Percentiles rank a stretch among this genome's conserved stretches.
Evolutionary conservation across 1,139 yeast genomes (phyloP).

Genomic region (Pneumocystis canis): DNA sequence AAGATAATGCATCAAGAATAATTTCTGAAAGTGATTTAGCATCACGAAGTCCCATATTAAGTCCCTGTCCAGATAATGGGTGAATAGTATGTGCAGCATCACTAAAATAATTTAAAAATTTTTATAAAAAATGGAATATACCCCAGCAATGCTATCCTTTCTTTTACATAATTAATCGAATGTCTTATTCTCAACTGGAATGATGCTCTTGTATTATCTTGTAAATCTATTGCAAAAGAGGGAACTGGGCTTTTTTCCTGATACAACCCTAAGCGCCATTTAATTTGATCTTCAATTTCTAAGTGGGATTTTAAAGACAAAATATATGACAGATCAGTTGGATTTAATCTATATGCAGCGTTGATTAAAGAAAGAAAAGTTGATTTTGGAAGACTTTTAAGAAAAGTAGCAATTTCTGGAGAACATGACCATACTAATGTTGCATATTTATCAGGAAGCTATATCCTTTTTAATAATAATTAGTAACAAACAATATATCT

Average conservation of each 20-base stretch:
- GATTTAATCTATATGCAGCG: constrained; percentile 69
- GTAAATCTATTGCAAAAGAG: constrained; percentile 42
- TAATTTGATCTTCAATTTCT: constrained; percentile 47
- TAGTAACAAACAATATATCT: not conserved
- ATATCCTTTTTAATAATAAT: constrained; percentile 34
- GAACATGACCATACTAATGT: constrained; percentile 89
- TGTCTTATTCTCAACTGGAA: constrained; percentile 84
- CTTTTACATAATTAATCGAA: constrained; percentile 74
- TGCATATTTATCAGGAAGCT: constrained; percentile 72
- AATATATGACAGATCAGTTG: constrained; percentile 63
- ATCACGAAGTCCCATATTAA: constrained; percentile 96
- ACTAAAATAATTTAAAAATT: constrained; percentile 33
- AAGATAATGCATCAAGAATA: constrained; percentile 48
- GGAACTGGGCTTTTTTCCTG: constrained; percentile 41
- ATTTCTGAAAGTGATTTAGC: constrained; percentile 58
- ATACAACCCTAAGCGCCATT: constrained; percentile 42
- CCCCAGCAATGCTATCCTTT: constrained; percentile 56
- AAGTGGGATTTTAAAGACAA: constrained; percentile 32
- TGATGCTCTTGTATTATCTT: constrained; percentile 57
- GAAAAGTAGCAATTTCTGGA: constrained; percentile 52
- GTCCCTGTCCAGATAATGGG: constrained; percentile 95
- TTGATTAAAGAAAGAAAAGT: constrained; percentile 60
- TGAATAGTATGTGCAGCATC: constrained; percentile 98
- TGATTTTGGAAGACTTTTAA: constrained; percentile 44
- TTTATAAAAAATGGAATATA: not conserved